Percentiles rank a stretch among this genome's conserved stretches.
These are phyloP conservation scores for Thymus quinquecostatus DNA, from an alignment of 257 asterid species.

Conservation along the genomic window DNA sequence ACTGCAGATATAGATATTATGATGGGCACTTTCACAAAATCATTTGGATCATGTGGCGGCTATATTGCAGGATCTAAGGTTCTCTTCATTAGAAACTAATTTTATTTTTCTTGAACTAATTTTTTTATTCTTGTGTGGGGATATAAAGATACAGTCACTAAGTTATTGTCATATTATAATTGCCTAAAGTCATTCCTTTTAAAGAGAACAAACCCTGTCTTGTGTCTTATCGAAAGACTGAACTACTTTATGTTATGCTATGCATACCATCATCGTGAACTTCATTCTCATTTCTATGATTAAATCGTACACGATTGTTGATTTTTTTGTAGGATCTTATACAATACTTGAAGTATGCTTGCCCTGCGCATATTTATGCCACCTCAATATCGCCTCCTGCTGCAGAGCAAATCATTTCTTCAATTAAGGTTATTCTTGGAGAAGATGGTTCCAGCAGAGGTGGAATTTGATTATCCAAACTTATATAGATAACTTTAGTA, in stretches of 20 bases:
- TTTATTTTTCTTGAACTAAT: conserved; percentile 16
- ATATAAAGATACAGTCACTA: background rate
- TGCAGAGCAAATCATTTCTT: conserved; percentile 90
- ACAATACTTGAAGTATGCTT: conserved; percentile 72
- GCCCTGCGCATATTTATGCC: conserved; percentile 98
- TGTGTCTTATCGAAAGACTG: background rate
- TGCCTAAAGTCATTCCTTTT: background rate
- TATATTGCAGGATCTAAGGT: conserved; percentile 98
- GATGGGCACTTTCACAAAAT: conserved; percentile 99
- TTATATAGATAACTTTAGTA: conserved; percentile 4
- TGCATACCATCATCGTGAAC: background rate
- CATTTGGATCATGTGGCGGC: conserved; percentile 99
- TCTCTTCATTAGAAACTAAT: conserved; percentile 27
- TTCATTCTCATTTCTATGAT: conserved; percentile 18
- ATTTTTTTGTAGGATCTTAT: conserved; percentile 72
- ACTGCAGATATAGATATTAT: conserved; percentile 91
- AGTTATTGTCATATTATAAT: conserved; percentile 7
- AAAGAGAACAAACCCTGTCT: background rate
- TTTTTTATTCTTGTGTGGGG: background rate
- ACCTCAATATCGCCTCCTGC: conserved; percentile 97
- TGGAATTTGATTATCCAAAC: conserved; percentile 37
- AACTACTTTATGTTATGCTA: conserved; percentile 7
- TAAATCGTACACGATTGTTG: conserved; percentile 11
- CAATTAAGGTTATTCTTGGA: conserved; percentile 89
- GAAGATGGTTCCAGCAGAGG: conserved; percentile 99